These are phyloP conservation scores for Boeremia lycopersici DNA, from an alignment of 2,329 filamentous ascomycete species.

Conservation along the genomic window DNA sequence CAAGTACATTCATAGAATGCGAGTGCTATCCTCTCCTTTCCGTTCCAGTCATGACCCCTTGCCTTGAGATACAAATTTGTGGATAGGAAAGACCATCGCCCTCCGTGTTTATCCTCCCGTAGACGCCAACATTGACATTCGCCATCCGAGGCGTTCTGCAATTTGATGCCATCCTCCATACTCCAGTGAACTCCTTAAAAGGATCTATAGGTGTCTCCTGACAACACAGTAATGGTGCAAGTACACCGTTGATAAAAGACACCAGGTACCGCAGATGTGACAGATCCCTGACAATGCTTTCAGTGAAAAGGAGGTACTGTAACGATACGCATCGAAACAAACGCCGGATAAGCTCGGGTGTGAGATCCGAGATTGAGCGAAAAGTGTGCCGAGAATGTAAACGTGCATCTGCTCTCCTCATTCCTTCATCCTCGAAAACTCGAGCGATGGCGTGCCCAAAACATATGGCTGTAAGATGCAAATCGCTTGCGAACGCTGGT, in stretches of 20 bases:
- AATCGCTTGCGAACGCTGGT: constrained; percentile 9
- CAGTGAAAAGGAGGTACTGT: neutral
- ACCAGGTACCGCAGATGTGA: neutral
- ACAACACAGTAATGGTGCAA: neutral
- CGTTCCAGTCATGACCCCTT: neutral
- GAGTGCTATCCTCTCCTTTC: neutral
- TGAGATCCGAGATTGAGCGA: neutral
- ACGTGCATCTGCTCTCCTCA: neutral
- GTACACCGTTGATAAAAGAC: neutral
- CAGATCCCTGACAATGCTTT: neutral
- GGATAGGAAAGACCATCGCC: neutral
- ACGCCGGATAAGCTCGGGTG: neutral
- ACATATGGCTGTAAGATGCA: constrained; percentile 9
- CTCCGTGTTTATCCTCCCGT: neutral
- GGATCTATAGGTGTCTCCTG: neutral
- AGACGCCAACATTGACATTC: neutral
- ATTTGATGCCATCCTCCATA: constrained; percentile 5
- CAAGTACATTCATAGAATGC: neutral
- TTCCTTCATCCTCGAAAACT: constrained; percentile 4
- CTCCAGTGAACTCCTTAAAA: neutral
- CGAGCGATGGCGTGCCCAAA: constrained; percentile 4
- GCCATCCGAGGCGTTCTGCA: neutral
- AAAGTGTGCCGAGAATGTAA: constrained; percentile 3
- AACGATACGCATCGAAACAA: neutral
- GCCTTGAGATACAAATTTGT: constrained; percentile 1